Evolutionary conservation across 495 filamentous ascomycete genomes (phyloP).

Genomic region (Trichoderma erinaceum): DNA sequence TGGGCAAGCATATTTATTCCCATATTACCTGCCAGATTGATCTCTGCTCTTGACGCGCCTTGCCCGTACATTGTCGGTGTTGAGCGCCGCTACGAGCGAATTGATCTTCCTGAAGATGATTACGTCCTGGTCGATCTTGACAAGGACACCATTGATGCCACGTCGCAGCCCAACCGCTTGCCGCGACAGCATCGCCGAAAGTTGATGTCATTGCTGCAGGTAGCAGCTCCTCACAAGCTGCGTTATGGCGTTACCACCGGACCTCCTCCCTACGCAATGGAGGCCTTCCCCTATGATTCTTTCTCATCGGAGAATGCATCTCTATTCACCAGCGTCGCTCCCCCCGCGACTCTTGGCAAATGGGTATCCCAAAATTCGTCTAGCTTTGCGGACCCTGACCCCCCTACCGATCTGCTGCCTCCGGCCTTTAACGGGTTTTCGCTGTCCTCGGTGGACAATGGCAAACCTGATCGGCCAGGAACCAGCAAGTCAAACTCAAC

Average conservation of each 20-base stretch:
- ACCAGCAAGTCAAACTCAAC: conserved; percentile 71
- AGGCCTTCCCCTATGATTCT: conserved; percentile 82
- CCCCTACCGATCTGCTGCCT: conserved; percentile 35
- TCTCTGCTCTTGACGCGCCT: conserved; percentile 87
- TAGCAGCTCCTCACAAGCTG: conserved; percentile 84
- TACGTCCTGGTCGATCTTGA: conserved; percentile 94
- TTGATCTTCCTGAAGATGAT: conserved; percentile 92
- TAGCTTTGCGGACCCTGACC: conserved; percentile 67
- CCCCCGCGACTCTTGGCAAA: conserved; percentile 67
- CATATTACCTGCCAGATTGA: conserved; percentile 75
- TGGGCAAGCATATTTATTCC: conserved; percentile 95
- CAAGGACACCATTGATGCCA: conserved; percentile 79
- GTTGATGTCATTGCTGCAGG: conserved; percentile 77
- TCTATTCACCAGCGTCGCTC: conserved; percentile 64
- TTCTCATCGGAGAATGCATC: conserved; percentile 81
- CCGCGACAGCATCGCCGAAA: conserved; percentile 89
- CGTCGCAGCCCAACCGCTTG: conserved; percentile 61
- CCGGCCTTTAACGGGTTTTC: conserved; percentile 87
- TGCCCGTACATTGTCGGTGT: conserved; percentile 97
- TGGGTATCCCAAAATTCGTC: conserved; percentile 84
- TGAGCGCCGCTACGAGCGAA: conserved; percentile 85
- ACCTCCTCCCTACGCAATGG: conserved; percentile 88
- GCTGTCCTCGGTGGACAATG: conserved; percentile 62
- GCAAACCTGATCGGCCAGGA: conserved; percentile 64
- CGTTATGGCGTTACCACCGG: conserved; percentile 80